These are phyloP conservation scores for Colletotrichum abscissum DNA, from an alignment of 2,329 filamentous ascomycete genomes.

Conservation along the genomic window DNA sequence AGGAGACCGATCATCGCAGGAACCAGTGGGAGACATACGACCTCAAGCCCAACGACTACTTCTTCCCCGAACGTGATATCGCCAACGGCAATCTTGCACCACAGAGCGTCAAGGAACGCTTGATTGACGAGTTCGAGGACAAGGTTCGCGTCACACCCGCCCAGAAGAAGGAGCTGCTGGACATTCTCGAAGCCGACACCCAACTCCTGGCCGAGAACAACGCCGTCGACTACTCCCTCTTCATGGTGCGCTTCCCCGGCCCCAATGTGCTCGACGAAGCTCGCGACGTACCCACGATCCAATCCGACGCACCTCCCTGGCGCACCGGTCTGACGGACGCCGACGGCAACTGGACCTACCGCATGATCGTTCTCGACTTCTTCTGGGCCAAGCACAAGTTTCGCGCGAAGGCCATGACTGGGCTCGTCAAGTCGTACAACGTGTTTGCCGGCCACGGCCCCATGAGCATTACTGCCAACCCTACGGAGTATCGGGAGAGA, in stretches of 20 bases:
- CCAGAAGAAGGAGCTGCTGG: constrained; percentile 67
- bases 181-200: constrained; percentile 70
- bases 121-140: constrained; percentile 76
- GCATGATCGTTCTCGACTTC: constrained; percentile 77
- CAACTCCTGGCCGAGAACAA: constrained; percentile 70
- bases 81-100: constrained; percentile 71
- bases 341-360: constrained; percentile 75
- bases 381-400: constrained; percentile 82
- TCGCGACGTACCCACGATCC: constrained; percentile 52
- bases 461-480: constrained; percentile 80
- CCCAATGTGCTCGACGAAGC: constrained; percentile 25
- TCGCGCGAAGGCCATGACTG: constrained; percentile 74
- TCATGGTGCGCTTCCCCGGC: constrained; percentile 66
- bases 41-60: constrained; percentile 79
- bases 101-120: constrained; percentile 71
- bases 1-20: constrained; percentile 46
- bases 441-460: constrained; percentile 71
- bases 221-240: constrained; percentile 81
- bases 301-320: constrained; percentile 57
- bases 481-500: constrained; percentile 72
- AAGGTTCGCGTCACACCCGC: constrained; percentile 68
- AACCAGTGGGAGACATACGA: constrained; percentile 77
- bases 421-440: constrained; percentile 73
- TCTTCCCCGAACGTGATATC: constrained; percentile 80
- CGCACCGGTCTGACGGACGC: constrained; percentile 69